Conservation (phyloP, 2,329 filamentous ascomycete genomes). For the Botrytis sinoallii region DNA sequence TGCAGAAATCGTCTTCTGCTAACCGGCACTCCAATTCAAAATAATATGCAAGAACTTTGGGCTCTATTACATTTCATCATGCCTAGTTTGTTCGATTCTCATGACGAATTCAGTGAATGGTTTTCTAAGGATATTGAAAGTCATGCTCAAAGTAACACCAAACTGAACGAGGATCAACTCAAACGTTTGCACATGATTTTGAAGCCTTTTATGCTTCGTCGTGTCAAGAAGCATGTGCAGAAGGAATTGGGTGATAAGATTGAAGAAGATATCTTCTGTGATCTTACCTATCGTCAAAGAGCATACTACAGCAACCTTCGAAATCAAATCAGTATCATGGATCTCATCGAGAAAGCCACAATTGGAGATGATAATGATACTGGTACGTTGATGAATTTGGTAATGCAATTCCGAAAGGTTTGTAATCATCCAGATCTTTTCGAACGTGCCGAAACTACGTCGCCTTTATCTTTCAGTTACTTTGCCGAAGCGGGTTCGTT, state of each 20-base stretch:
- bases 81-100: slow-evolving; percentile 95
- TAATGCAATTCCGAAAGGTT: slow-evolving; percentile 99
- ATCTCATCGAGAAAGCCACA: slow-evolving; percentile 95
- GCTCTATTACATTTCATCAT: slow-evolving; percentile 98
- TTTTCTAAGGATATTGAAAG: slow-evolving; percentile 97
- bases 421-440: slow-evolving; percentile 98
- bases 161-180: slow-evolving; percentile 96
- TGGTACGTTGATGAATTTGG: slow-evolving; percentile 95
- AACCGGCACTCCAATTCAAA: slow-evolving; percentile 96
- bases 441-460: slow-evolving; percentile 87
- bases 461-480: slow-evolving; percentile 76
- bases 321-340: slow-evolving; percentile 98
- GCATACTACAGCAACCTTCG: slow-evolving; percentile 89
- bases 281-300: slow-evolving; percentile 92
- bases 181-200: slow-evolving; percentile 97
- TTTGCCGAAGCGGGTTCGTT: slow-evolving; percentile 97
- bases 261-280: slow-evolving; percentile 91
- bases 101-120: slow-evolving; percentile 91
- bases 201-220: slow-evolving; percentile 98
- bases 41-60: slow-evolving; percentile 99
- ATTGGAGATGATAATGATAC: slow-evolving; percentile 92
- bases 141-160: slow-evolving; percentile 98
- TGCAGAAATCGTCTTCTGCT: slow-evolving; percentile 91
- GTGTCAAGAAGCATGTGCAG: slow-evolving; percentile 99
- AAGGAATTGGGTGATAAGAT: slow-evolving; percentile 99